phyloP scores from a whole-genome alignment of 106 monocot species.

The Allium fistulosum region DNA sequence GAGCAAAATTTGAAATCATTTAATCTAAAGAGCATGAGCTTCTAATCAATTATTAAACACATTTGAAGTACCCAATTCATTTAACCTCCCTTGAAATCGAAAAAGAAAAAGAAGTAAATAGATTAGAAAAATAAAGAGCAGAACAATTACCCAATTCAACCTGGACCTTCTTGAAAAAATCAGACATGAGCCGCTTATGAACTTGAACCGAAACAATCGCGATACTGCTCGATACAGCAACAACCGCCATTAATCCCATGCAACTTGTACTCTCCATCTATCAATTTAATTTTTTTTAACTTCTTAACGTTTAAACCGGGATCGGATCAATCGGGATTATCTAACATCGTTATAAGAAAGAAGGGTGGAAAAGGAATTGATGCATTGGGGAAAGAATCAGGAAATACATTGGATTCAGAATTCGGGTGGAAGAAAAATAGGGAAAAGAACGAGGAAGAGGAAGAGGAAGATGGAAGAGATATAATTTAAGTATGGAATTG shows the following conservation, averaged over 20 bases:
- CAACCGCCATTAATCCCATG: constrained; percentile 47
- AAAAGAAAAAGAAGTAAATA: not conserved
- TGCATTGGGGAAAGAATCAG: not conserved
- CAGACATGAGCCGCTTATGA: constrained; percentile 35
- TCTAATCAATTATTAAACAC: too few relatives aligned
- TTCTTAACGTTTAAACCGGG: not conserved
- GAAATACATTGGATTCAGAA: not conserved
- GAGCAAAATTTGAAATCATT: too few relatives aligned
- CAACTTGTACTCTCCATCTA: constrained; percentile 37
- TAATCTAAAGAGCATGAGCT: too few relatives aligned
- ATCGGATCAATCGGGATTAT: not conserved
- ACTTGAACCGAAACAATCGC: constrained; percentile 31
- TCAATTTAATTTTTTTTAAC: not conserved
- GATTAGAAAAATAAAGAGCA: constrained; percentile 1
- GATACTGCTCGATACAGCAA: constrained; percentile 46
- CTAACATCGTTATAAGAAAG: constrained; percentile 4
- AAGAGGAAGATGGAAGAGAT: not conserved
- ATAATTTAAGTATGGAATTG: too few relatives aligned
- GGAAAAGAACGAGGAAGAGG: not conserved
- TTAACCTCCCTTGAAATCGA: not conserved
- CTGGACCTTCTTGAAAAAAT: constrained; percentile 42
- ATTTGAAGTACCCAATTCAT: not conserved
- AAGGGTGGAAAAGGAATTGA: constrained; percentile 5
- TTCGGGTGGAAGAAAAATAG: not conserved
- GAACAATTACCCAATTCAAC: constrained; percentile 25